Evolutionary conservation across 2,329 filamentous ascomycete genomes (phyloP), one percentile per base, ranked within the genome.

Genomic region (Colletotrichum australisinense): DNA sequence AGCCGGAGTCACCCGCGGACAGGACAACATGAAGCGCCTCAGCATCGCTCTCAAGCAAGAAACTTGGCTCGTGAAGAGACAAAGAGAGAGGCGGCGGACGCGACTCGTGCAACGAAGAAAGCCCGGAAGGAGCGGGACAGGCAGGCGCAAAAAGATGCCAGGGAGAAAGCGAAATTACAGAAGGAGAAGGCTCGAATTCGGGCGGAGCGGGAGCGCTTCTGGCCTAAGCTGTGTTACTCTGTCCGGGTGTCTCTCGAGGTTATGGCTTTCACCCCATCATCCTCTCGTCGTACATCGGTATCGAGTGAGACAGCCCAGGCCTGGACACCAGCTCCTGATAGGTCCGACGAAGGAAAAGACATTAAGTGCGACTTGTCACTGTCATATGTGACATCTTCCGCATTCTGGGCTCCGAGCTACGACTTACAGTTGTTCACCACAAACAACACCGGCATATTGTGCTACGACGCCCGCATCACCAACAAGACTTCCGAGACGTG

Each of bases 401-500:
- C 90, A 0, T 88, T 83, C 73, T 93, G 91, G 91, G 81, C 83
- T 0, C 89, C 91, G 2, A 88, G 86, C 68, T 93, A 93, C 78
- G 90, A 93, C 76, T 80, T 93, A 52, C 86, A 86, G 64, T 84
- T 93, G n/a, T 89, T 86, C 14, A 91, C 91, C 1, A 86, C 87
- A 0, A 84, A 80, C 24, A 87, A 85, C 62, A 86, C 86, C 0
- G 90, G 85, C 1, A 81, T 81, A 5, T 83, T 93, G 16, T 87
- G 87, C 76, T 93, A 93, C 78, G 89, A 92, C 67, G 91, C 91
- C 1, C 86, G 88, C 75, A 87, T 93, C 65, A 87, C 85, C 69
- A 93, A 93, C 80, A 83, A 83, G 63, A 92, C 90, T 0, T 90
- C 88, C 0, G 91, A 93, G 81, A 89, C 87, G 0, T 93, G 91